phyloP scores from a whole-genome alignment of 176 grass and related monocot species.

The Oryza rufipogon region DNA sequence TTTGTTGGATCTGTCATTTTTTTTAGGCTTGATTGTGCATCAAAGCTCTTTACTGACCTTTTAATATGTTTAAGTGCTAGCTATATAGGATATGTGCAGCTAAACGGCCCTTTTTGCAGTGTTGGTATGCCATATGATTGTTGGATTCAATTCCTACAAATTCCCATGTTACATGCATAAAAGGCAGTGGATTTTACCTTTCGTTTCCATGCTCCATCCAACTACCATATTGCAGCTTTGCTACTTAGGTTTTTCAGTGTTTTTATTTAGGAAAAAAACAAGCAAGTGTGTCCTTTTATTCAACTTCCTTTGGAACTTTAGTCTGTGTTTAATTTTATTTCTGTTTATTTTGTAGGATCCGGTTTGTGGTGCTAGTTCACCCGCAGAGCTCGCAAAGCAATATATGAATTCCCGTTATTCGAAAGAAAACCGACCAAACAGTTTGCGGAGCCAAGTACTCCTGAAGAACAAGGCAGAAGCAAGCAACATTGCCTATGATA shows the following conservation, averaged over 20 bases:
- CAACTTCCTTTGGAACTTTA: not conserved
- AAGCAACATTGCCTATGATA: constrained; percentile 44
- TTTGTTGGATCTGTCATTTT: constrained; percentile 11
- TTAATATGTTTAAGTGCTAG: constrained; percentile 1
- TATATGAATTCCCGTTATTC: constrained; percentile 61
- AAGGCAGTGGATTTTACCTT: not conserved
- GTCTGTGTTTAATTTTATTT: constrained; percentile 16
- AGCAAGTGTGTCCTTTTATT: constrained; percentile 2
- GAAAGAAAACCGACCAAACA: constrained; percentile 40
- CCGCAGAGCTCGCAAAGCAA: constrained; percentile 66
- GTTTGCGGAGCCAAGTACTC: constrained; percentile 47
- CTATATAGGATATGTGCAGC: not conserved
- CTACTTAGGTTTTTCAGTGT: constrained; percentile 8
- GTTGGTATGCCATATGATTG: not conserved
- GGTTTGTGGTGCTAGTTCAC: constrained; percentile 42
- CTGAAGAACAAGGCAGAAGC: constrained; percentile 44
- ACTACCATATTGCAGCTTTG: not conserved
- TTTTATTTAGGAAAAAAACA: constrained; percentile 17
- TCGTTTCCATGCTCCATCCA: not conserved
- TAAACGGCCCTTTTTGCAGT: not conserved
- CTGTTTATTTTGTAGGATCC: constrained; percentile 44
- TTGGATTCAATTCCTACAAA: not conserved
- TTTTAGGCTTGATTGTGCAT: not conserved
- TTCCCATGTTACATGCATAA: not conserved
- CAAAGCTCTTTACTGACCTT: not conserved